These are phyloP conservation scores for Calonectria pauciramosa DNA, from an alignment of 2,329 filamentous ascomycete genomes.

Conservation along the genomic window DNA sequence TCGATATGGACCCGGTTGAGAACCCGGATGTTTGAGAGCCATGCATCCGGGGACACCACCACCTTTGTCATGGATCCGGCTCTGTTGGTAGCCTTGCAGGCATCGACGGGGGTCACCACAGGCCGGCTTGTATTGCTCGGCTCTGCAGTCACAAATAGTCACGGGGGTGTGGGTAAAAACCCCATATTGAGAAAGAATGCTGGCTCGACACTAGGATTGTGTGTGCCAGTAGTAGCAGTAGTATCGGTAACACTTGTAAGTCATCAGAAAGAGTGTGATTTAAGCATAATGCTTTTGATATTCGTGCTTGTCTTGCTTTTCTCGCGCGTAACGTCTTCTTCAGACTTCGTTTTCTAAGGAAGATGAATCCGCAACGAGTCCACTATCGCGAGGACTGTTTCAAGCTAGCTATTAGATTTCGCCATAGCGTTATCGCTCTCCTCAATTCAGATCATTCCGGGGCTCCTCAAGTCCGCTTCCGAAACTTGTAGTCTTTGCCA, in stretches of 20 bases:
- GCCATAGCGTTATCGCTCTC: slow-evolving; percentile 53
- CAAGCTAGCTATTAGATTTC: slow-evolving; percentile 54
- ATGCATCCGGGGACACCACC: neutral
- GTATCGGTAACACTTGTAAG: slow-evolving; percentile 16
- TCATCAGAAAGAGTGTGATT: slow-evolving; percentile 30
- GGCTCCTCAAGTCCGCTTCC: slow-evolving; percentile 45
- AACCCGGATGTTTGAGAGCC: neutral
- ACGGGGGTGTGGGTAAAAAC: neutral
- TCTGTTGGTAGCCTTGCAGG: slow-evolving; percentile 7
- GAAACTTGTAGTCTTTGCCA: slow-evolving; percentile 41
- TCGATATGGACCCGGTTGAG: neutral
- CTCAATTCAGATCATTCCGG: slow-evolving; percentile 46
- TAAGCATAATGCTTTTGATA: slow-evolving; percentile 49
- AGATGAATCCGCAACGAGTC: slow-evolving; percentile 43
- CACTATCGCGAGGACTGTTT: slow-evolving; percentile 50
- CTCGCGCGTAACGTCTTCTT: slow-evolving; percentile 42
- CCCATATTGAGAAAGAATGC: neutral
- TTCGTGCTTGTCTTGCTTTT: slow-evolving; percentile 49
- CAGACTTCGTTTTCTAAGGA: slow-evolving; percentile 44
- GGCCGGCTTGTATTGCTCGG: neutral
- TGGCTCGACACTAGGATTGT: neutral
- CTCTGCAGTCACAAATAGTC: slow-evolving; percentile 12
- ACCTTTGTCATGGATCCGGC: neutral
- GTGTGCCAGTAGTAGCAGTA: neutral
- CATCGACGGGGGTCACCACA: neutral